A percentile compares a stretch with the other conserved stretches of the same genome.
Conservation (phyloP, 1,139 yeast species). For the Pneumocystis carinii region DNA sequence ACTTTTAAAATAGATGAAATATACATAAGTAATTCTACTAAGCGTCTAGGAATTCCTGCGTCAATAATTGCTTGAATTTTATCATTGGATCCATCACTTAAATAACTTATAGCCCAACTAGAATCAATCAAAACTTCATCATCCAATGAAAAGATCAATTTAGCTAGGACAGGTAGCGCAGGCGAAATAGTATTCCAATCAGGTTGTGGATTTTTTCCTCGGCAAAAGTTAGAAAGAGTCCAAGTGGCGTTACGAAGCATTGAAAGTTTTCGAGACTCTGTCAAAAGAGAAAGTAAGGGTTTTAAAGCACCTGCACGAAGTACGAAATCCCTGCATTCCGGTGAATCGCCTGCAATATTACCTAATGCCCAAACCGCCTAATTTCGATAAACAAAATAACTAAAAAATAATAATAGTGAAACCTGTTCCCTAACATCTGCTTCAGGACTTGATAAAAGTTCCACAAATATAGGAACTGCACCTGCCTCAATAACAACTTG, state of each 20-base stretch:
- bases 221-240: slow-evolving; percentile 91
- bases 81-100: slow-evolving; percentile 82
- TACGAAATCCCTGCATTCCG: slow-evolving; percentile 78
- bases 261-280: slow-evolving; percentile 61
- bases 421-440: slow-evolving; percentile 83
- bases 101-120: slow-evolving; percentile 95
- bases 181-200: slow-evolving; percentile 73
- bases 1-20: neutral
- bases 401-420: neutral
- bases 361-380: slow-evolving; percentile 95
- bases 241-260: slow-evolving; percentile 93
- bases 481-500: slow-evolving; percentile 80
- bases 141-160: slow-evolving; percentile 77
- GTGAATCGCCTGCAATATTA: slow-evolving; percentile 95
- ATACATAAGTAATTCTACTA: slow-evolving; percentile 52
- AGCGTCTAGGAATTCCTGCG: slow-evolving; percentile 85
- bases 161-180: slow-evolving; percentile 85
- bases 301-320: slow-evolving; percentile 74
- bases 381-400: neutral
- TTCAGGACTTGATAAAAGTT: slow-evolving; percentile 62
- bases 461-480: slow-evolving; percentile 84
- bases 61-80: slow-evolving; percentile 95
- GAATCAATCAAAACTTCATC: slow-evolving; percentile 92
- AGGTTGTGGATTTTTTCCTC: slow-evolving; percentile 94
- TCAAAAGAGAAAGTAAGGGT: slow-evolving; percentile 67